Base-by-base conservation (phyloP, 2,329 filamentous ascomycete genomes). In the Elsinoe necatrix region DNA sequence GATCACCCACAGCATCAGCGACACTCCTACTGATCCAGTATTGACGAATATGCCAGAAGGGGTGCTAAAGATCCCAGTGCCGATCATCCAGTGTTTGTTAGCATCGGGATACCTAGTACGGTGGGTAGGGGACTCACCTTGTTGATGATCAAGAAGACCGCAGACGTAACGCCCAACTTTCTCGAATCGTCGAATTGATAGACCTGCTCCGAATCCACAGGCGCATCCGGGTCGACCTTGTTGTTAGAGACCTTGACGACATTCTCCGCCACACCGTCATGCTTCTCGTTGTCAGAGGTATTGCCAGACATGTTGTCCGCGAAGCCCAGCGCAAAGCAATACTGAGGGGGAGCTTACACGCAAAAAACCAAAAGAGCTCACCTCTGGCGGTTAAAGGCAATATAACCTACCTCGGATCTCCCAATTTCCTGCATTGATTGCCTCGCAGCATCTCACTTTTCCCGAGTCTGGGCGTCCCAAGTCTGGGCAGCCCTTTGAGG, bases 1-100 rank as follows among this genome's bases (percentile, higher is more conserved):
- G 1, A 73, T 73, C 1, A 85, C 73, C 83, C 83, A 86, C 61
- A 86, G 77, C 61, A 85, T 75, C 20, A 85, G 73, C 0, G 81
- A 74, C 0, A 85, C 73, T 2, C 82, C 83, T n/a, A 83, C 77
- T 58, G 79, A 82, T 57, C 82, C 82, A 7, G 75, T 79, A 0
- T 81, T 74, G 1, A 69, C 63, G 54, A 85, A 37, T 37, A 37
- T 37, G 12, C 34, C 34, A 37, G 34, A 37, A 14, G 34, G 34
- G 4, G 34, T 37, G 4, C 5, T 7, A 11, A 37, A 72, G 61
- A 85, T 83, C 39, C 76, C 73, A 41, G 76, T 37, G 3, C 34
- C 34, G 34, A 37, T 37, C 34, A 37, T 37, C 4, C 3, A 12
- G 9, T 6, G 34, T 4, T 12, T n/a, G 34, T 37, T 37, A 37